Conservation (phyloP, 2,329 filamentous ascomycete genomes). For the Tolypocladium ophioglossoides region DNA sequence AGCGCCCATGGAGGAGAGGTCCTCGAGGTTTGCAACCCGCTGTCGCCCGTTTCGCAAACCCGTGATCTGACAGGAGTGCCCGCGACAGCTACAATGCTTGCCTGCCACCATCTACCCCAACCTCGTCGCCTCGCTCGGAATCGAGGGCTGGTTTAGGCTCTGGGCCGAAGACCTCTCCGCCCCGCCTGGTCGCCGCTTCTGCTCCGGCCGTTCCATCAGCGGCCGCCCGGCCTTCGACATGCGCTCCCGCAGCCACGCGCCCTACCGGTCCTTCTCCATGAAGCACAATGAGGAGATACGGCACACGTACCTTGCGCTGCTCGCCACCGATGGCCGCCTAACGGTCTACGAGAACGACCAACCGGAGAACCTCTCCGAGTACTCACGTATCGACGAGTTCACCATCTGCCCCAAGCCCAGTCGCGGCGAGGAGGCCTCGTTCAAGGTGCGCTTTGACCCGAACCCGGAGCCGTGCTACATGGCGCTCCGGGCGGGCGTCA, state of each 20-base stretch:
- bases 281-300: conserved; percentile 68
- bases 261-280: conserved; percentile 76
- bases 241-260: conserved; percentile 42
- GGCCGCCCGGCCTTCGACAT: conserved; percentile 45
- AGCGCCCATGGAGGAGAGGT: conserved; percentile 84
- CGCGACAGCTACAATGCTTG: conserved; percentile 74
- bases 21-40: conserved; percentile 52
- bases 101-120: conserved; percentile 79
- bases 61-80: neutral
- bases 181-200: conserved; percentile 72
- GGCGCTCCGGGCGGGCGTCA: conserved; percentile 69
- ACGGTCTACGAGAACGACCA: conserved; percentile 77
- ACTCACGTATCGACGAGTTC: conserved; percentile 65
- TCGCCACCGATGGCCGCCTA: conserved; percentile 72
- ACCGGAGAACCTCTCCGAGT: conserved; percentile 70
- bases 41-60: neutral
- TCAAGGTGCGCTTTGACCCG: conserved; percentile 79
- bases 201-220: conserved; percentile 39
- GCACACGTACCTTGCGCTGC: conserved; percentile 76
- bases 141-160: conserved; percentile 81
- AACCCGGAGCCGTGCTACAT: conserved; percentile 73
- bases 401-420: conserved; percentile 59
- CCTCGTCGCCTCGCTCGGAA: conserved; percentile 76
- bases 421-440: conserved; percentile 77
- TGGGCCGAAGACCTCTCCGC: conserved; percentile 88